Conservation (phyloP, 441 rosid genomes). For the Aquilaria agallochum region DNA sequence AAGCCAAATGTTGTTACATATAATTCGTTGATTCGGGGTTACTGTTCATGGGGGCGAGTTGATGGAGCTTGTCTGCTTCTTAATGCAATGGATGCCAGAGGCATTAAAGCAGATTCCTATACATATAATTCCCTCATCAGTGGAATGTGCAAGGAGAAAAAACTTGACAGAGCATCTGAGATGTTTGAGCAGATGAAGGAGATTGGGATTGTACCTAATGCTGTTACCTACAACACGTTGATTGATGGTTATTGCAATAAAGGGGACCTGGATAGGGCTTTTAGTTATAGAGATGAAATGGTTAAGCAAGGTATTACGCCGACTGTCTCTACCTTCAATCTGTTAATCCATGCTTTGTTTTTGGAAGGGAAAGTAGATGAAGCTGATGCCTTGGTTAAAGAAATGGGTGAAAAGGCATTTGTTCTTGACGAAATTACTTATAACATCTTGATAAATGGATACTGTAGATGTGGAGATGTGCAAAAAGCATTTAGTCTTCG, state of each 20-base stretch:
- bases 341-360: conserved; percentile 75
- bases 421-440: conserved; percentile 64
- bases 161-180: conserved; percentile 54
- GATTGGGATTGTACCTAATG: conserved; percentile 59
- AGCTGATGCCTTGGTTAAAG: conserved; percentile 59
- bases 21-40: conserved; percentile 79
- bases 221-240: conserved; percentile 73
- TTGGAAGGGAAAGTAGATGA: conserved; percentile 60
- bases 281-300: conserved; percentile 77
- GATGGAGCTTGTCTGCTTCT: conserved; percentile 67
- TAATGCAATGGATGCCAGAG: conserved; percentile 53
- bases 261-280: conserved; percentile 63
- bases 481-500: conserved; percentile 63
- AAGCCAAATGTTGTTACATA: conserved; percentile 70
- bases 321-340: conserved; percentile 71
- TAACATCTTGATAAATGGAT: conserved; percentile 80
- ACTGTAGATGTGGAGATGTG: conserved; percentile 65
- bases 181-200: conserved; percentile 58
- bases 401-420: conserved; percentile 60
- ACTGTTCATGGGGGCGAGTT: conserved; percentile 54
- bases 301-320: conserved; percentile 53
- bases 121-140: conserved; percentile 65
- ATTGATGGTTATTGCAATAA: conserved; percentile 71
- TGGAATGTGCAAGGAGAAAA: conserved; percentile 79
- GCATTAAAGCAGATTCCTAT: conserved; percentile 65